Evolutionary conservation across 2,329 filamentous ascomycete genomes (phyloP), one percentile per base, ranked within the genome.

Genomic region (Beauveria australis): DNA sequence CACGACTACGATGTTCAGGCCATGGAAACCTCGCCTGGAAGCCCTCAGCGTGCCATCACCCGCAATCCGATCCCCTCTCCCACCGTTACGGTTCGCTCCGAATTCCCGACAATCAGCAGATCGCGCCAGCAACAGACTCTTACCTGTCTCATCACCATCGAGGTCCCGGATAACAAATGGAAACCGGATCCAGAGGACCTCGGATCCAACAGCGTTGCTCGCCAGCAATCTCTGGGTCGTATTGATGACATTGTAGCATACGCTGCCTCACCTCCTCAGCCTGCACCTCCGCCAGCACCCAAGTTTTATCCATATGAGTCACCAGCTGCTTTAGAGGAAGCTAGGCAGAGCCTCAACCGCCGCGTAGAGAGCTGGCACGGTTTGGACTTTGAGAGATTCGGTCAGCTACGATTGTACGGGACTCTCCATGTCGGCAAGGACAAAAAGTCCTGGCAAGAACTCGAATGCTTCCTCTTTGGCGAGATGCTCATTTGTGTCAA

Each of bases 401-500:
- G 94, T 64, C 96, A 94, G 71, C 81, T 99, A 65, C 86, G 92
- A 37, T 78, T 97, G 37, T 92, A 96, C 69, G 93, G 92, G 30
- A 92, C 89, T 2, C 85, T 99, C 61, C 87, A 91, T 58, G 94
- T 99, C 24, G 94, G 94, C 67, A 99, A 99, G 75, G 94, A 99
- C 74, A 92, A 92, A 66, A 82, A 93, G 65, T 92, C 92, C 7
- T 99, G 94, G 94, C 94, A 99, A 77, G 94, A 97, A 72, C 77
- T 99, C 60, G 92, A 99, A 73, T 99, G 94, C 73, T 99, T 91
- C 72, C 82, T 99, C 33, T 99, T 99, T 71, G 91, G 89, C 5
- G 94, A 99, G 76, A 99, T 99, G 94, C 88, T 99, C 68, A 99
- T 99, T 65, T 99, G 94, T 71, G 92, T 99, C 63, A 99, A 97